phyloP scores from a whole-genome alignment of 2,329 filamentous ascomycete species.

The Zasmidium citrigriseum region DNA sequence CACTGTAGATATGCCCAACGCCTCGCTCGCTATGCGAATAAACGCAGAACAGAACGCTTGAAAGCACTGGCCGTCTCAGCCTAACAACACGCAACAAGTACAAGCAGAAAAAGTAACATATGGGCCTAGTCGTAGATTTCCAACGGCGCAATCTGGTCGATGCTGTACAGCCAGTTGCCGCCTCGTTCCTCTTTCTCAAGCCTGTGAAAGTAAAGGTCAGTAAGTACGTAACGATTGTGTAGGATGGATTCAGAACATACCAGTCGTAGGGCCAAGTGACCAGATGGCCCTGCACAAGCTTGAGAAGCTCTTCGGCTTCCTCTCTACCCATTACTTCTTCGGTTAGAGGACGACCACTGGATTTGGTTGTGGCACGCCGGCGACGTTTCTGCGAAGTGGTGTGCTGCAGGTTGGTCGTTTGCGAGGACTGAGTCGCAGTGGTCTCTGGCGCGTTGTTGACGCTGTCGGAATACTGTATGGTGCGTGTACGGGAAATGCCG shows the following conservation, averaged over 20 bases:
- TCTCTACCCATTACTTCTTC: conserved; percentile 75
- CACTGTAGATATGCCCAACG: too few relatives aligned
- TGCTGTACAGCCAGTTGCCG: conserved; percentile 94
- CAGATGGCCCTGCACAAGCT: conserved; percentile 81
- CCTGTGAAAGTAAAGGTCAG: conserved; percentile 47
- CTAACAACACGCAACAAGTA: neutral
- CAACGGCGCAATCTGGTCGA: conserved; percentile 92
- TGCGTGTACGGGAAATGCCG: conserved; percentile 31
- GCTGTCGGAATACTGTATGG: conserved; percentile 36
- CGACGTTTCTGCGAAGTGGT: conserved; percentile 58
- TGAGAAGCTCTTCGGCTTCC: conserved; percentile 80
- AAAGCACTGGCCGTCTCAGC: neutral
- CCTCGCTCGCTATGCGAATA: conserved; percentile 2
- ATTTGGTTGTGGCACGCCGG: conserved; percentile 69
- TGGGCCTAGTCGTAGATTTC: conserved; percentile 71
- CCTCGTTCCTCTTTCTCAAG: conserved; percentile 86
- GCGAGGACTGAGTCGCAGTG: conserved; percentile 28
- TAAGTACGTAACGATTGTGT: neutral
- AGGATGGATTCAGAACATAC: conserved; percentile 40
- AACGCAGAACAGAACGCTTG: neutral
- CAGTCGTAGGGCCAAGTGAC: conserved; percentile 96
- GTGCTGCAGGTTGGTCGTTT: conserved; percentile 18
- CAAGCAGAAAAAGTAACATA: neutral
- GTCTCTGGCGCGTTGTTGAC: conserved; percentile 31
- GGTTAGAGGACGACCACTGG: conserved; percentile 62